Percentiles rank a stretch among this genome's conserved stretches.
Evolutionary conservation across 257 asterid species (phyloP).

Genomic region (Pogostemon cablin): DNA sequence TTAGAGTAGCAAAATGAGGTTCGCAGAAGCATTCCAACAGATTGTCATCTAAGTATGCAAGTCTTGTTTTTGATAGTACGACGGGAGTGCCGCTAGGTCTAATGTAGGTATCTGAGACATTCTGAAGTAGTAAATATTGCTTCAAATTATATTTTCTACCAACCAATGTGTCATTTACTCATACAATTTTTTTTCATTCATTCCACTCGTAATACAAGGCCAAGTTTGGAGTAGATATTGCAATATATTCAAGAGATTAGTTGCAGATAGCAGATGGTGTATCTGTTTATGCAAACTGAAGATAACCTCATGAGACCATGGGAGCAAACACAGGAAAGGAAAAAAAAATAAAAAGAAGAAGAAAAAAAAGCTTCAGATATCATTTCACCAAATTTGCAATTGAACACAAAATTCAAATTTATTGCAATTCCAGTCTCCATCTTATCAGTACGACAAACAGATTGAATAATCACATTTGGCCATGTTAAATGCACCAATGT

Average conservation of each 20-base stretch:
- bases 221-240: not conserved
- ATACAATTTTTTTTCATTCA: not conserved
- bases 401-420: not conserved
- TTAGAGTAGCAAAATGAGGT: no score
- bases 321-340: no score
- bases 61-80: no score
- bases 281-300: not conserved
- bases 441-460: conserved; percentile 7
- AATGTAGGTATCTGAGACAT: not conserved
- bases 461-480: conserved; percentile 1
- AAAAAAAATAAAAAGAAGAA: no score
- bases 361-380: conserved; percentile 13
- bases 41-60: no score
- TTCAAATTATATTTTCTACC: not conserved
- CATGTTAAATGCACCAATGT: conserved; percentile 13
- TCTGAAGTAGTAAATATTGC: not conserved
- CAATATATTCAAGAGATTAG: conserved; percentile 1
- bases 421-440: conserved; percentile 6
- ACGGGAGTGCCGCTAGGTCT: no score
- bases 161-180: not conserved
- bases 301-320: conserved; percentile 13
- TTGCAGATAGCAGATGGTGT: conserved; percentile 4
- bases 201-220: not conserved
- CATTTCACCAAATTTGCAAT: no score
- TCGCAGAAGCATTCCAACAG: no score